A percentile compares a stretch with the other conserved stretches of the same genome.
phyloP scores from a whole-genome alignment of 1,284 basidiomycete species.

The Cystobasidiaceae sp. region DNA sequence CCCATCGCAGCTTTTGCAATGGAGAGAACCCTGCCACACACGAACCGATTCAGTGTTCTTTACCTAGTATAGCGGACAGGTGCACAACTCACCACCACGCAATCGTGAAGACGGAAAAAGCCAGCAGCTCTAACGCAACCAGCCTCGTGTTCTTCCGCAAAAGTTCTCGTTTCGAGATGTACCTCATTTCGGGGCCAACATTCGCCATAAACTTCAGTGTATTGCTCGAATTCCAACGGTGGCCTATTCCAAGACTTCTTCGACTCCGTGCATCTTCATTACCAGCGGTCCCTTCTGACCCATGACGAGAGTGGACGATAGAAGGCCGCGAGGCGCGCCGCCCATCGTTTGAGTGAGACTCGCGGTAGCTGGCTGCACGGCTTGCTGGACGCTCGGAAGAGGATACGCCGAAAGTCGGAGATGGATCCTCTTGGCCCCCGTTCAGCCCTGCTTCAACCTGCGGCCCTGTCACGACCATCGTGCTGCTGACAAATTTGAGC shows the following conservation, averaged over 20 bases:
- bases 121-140: constrained; percentile 5
- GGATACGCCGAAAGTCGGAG: neutral
- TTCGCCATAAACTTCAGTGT: constrained; percentile 2
- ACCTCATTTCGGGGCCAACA: constrained; percentile 8
- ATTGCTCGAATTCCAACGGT: too few relatives aligned
- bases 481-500: neutral
- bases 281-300: too few relatives aligned
- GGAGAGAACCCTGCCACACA: neutral
- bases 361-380: too few relatives aligned
- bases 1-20: constrained; percentile 14
- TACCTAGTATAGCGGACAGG: too few relatives aligned
- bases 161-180: constrained; percentile 21
- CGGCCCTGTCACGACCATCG: neutral
- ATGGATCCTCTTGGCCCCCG: neutral
- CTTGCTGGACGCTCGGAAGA: too few relatives aligned
- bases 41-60: too few relatives aligned
- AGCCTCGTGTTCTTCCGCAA: constrained; percentile 17
- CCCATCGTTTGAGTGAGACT: too few relatives aligned
- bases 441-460: neutral
- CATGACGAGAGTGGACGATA: too few relatives aligned
- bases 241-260: too few relatives aligned
- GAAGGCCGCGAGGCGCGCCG: too few relatives aligned
- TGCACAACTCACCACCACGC: constrained; percentile 28
- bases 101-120: constrained; percentile 13
- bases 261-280: too few relatives aligned